Conservation (phyloP, 192 early-diverging fungal genomes). For the Neocallimastix lanati region DNA sequence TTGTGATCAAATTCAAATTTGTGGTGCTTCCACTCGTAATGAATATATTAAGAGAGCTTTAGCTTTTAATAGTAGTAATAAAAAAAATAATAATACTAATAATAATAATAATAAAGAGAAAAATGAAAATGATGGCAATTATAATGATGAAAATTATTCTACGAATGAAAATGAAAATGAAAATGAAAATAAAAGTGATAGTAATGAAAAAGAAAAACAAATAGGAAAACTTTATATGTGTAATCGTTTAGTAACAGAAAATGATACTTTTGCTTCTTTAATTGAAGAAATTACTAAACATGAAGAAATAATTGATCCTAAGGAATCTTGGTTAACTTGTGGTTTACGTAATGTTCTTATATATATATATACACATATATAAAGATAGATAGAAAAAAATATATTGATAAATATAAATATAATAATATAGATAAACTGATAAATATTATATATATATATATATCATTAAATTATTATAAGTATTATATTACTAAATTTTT, state of each 20-base stretch:
- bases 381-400: no score
- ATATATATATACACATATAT: no score
- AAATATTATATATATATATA: no score
- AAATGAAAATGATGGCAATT: background rate
- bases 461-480: no score
- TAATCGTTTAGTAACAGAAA: background rate
- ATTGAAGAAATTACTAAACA: background rate
- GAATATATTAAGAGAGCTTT: conserved; percentile 21
- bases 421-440: no score
- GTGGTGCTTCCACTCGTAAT: conserved; percentile 45
- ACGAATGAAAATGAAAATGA: no score
- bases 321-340: background rate
- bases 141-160: no score
- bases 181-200: no score
- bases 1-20: conserved; percentile 46
- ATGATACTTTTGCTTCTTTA: background rate
- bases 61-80: background rate
- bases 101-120: background rate
- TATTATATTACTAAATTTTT: no score
- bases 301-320: background rate
- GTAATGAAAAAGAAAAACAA: background rate
- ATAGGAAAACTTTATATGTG: background rate
- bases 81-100: background rate
- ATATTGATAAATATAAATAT: no score
- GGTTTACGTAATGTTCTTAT: background rate